A percentile compares a stretch with the other conserved stretches of the same genome.
Evolutionary conservation across 768 basidiomycete genomes (phyloP).

Genomic region (Pleurotus tuoliensis): DNA sequence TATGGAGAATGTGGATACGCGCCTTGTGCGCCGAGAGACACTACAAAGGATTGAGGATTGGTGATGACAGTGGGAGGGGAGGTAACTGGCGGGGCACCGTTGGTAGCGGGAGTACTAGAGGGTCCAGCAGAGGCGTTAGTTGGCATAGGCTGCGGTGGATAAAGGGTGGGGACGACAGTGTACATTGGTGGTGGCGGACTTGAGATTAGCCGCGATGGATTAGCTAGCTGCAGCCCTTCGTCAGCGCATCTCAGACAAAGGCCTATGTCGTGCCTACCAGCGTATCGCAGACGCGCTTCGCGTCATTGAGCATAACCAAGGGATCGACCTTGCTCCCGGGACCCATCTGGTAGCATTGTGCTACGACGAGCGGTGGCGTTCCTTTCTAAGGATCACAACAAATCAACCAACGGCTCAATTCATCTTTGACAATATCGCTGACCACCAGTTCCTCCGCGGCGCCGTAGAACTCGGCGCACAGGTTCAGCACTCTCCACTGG

Average conservation of each 20-base stretch:
- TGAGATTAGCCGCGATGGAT: slow-evolving; percentile 65
- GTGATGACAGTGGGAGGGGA: slow-evolving; percentile 52
- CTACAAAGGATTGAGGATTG: slow-evolving; percentile 69
- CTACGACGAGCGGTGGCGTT: slow-evolving; percentile 67
- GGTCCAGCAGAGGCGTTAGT: slow-evolving; percentile 21
- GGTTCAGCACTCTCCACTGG: slow-evolving; percentile 78
- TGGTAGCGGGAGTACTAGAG: slow-evolving; percentile 17
- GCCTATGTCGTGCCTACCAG: slow-evolving; percentile 41
- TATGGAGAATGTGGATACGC: slow-evolving; percentile 43
- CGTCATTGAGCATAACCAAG: slow-evolving; percentile 67
- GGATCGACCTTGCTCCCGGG: slow-evolving; percentile 70
- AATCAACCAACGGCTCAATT: not conserved
- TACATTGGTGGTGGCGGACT: slow-evolving; percentile 63
- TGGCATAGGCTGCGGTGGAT: slow-evolving; percentile 21
- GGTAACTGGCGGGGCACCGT: slow-evolving; percentile 23
- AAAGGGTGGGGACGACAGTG: slow-evolving; percentile 42
- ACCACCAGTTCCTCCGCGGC: slow-evolving; percentile 84
- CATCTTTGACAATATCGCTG: slow-evolving; percentile 25
- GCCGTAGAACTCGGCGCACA: slow-evolving; percentile 83
- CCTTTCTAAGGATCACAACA: slow-evolving; percentile 35
- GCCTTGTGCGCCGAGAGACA: slow-evolving; percentile 55
- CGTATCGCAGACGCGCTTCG: slow-evolving; percentile 73
- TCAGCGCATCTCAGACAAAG: slow-evolving; percentile 10
- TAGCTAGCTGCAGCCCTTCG: slow-evolving; percentile 52
- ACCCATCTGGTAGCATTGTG: slow-evolving; percentile 78